These are phyloP conservation scores for Microascus cirrosus DNA, from an alignment of 2,329 filamentous ascomycete species.

Conservation along the genomic window DNA sequence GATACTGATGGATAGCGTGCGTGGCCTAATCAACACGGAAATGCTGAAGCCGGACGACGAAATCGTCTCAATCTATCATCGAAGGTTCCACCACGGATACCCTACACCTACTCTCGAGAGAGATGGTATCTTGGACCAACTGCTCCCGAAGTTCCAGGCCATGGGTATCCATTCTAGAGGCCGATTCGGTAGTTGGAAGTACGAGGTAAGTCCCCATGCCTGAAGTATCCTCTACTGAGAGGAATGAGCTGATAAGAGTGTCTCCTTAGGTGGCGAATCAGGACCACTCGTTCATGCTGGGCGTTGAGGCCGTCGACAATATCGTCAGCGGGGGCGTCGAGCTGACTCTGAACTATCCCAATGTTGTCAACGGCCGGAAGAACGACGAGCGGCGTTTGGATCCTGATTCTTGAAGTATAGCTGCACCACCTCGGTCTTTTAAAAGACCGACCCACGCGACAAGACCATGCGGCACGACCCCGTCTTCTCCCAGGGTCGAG, in stretches of 20 bases:
- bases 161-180: slow-evolving; percentile 91
- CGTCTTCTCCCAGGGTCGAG: too few species aligned
- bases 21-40: slow-evolving; percentile 94
- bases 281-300: slow-evolving; percentile 96
- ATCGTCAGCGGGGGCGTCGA: slow-evolving; percentile 83
- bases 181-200: slow-evolving; percentile 95
- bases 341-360: slow-evolving; percentile 90
- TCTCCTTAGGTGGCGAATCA: slow-evolving; percentile 62
- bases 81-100: slow-evolving; percentile 96
- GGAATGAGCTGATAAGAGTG: neutral
- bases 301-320: slow-evolving; percentile 85
- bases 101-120: slow-evolving; percentile 91
- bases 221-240: neutral
- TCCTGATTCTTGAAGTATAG: neutral
- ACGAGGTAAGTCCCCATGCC: slow-evolving; percentile 51
- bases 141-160: slow-evolving; percentile 84
- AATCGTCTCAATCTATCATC: slow-evolving; percentile 97
- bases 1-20: slow-evolving; percentile 81
- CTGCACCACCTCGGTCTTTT: neutral
- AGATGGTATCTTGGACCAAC: slow-evolving; percentile 84
- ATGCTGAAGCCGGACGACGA: slow-evolving; percentile 88
- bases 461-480: too few species aligned
- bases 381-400: slow-evolving; percentile 54
- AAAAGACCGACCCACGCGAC: neutral
- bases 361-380: slow-evolving; percentile 76